phyloP scores from a whole-genome alignment of 495 filamentous ascomycete species.

The Xylaria curta region DNA sequence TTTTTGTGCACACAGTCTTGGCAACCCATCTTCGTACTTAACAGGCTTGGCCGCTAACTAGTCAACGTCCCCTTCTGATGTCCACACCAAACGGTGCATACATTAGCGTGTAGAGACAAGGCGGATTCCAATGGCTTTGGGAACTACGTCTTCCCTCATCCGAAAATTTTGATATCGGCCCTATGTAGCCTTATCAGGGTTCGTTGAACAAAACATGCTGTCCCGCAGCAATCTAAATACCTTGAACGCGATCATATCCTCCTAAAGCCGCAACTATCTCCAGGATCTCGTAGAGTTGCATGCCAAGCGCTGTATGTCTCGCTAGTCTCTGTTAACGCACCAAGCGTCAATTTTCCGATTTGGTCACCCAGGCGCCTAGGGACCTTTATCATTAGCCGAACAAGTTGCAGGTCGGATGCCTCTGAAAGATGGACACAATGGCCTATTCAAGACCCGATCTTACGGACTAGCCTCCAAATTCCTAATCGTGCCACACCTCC shows the following conservation, averaged over 20 bases:
- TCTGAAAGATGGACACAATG: conserved; percentile 14
- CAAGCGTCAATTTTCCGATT: conserved; percentile 26
- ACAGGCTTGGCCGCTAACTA: conserved; percentile 8
- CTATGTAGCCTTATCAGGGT: not conserved
- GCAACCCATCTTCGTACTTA: not conserved
- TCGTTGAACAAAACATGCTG: not conserved
- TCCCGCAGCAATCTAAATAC: conserved; percentile 1
- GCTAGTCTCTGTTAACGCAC: conserved; percentile 25
- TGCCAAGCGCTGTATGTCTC: conserved; percentile 27
- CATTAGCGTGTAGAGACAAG: conserved; percentile 3
- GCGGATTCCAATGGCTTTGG: not conserved
- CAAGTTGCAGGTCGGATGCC: conserved; percentile 6
- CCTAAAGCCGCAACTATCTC: not conserved
- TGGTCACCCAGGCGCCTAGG: conserved; percentile 10
- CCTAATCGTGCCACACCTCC: conserved; percentile 6
- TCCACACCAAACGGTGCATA: conserved; percentile 8
- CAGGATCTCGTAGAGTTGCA: conserved; percentile 7
- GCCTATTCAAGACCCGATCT: conserved; percentile 25
- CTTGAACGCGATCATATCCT: conserved; percentile 1
- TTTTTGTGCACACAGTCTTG: not conserved
- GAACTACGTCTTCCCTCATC: not conserved
- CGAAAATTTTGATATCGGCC: not conserved
- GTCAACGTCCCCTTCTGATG: not conserved
- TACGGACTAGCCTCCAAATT: conserved; percentile 16
- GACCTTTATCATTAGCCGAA: conserved; percentile 24